Conservation (phyloP, 768 basidiomycete species). For the Pleurotus platypus region DNA sequence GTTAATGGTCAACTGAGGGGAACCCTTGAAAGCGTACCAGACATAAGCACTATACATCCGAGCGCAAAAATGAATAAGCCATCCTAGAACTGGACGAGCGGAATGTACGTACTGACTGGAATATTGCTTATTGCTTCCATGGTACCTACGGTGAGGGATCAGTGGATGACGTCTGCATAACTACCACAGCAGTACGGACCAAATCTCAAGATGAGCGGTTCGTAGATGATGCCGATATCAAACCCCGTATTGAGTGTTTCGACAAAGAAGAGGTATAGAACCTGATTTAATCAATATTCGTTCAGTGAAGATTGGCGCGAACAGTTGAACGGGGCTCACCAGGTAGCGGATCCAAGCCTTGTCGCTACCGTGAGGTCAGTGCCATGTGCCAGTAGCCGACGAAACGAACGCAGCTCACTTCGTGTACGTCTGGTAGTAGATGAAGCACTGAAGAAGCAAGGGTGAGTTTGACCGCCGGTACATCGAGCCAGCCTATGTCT, state of each 20-base stretch:
- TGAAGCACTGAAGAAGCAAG: not conserved
- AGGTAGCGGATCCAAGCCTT: conserved; percentile 9
- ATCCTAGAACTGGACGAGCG: not conserved
- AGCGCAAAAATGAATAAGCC: not conserved
- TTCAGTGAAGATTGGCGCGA: not conserved
- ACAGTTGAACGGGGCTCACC: not conserved
- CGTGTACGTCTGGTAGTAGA: conserved; percentile 9
- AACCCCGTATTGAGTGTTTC: conserved; percentile 13
- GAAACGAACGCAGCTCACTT: not conserved
- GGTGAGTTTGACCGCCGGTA: not conserved
- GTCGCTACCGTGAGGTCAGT: not conserved
- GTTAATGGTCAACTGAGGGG: no score
- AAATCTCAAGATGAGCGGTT: conserved; percentile 10
- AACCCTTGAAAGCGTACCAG: not conserved
- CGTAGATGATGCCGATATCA: conserved; percentile 12
- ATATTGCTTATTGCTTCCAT: not conserved
- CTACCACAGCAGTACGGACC: not conserved
- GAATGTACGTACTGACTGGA: conserved; percentile 5
- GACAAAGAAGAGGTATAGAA: conserved; percentile 9
- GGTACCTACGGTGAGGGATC: not conserved
- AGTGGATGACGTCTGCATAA: not conserved
- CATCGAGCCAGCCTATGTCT: not conserved
- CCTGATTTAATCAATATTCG: not conserved
- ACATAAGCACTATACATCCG: conserved; percentile 1
- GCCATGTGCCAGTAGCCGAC: not conserved